phyloP scores from a whole-genome alignment of 169 alveolate species.

The Plasmodium vivax region DNA sequence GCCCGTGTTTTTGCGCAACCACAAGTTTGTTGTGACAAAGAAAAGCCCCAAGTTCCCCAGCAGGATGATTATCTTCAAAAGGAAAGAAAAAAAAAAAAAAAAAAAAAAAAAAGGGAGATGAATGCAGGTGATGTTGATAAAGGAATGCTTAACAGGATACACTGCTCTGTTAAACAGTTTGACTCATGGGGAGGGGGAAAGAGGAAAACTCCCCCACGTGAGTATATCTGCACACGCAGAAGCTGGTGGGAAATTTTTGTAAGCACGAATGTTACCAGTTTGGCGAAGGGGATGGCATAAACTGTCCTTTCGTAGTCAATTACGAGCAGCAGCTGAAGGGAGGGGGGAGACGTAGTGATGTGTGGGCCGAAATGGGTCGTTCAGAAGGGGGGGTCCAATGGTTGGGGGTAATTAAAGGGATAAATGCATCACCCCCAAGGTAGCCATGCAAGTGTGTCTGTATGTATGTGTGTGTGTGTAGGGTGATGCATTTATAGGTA shows the following conservation, averaged over 20 bases:
- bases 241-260: background rate
- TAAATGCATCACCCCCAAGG: background rate
- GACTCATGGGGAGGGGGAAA: background rate
- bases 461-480: background rate
- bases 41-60: slow-evolving; percentile 11
- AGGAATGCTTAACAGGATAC: background rate
- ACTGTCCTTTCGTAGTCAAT: slow-evolving; percentile 50
- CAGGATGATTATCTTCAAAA: background rate
- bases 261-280: slow-evolving; percentile 25
- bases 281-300: slow-evolving; percentile 53
- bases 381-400: background rate
- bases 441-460: background rate
- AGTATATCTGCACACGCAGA: background rate
- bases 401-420: background rate
- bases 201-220: background rate
- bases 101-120: background rate
- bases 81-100: background rate
- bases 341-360: background rate
- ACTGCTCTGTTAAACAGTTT: background rate
- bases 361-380: background rate
- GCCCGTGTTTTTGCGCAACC: slow-evolving; percentile 71
- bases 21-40: slow-evolving; percentile 38
- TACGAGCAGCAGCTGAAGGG: slow-evolving; percentile 23
- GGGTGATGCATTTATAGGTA: too few species aligned
- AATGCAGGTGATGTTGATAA: background rate